Evolutionary conservation across 2,329 filamentous ascomycete species (phyloP), one percentile per base, ranked within the genome.

Genomic region (Lachnellula hyalina): DNA sequence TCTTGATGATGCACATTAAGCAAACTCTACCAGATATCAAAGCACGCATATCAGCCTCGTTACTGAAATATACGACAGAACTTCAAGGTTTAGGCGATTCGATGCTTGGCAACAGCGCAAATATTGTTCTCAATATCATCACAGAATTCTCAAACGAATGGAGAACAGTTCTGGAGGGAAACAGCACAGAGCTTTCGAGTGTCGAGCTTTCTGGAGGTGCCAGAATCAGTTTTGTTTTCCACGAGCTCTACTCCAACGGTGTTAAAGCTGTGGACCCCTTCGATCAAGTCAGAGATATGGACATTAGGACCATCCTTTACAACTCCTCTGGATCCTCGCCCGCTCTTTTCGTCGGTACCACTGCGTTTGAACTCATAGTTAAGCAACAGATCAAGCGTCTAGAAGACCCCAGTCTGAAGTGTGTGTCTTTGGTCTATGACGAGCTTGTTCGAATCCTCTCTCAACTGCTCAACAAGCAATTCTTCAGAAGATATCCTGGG

Each of bases 1-100:
- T 99, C 69, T 82, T 99, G 65, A 97, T 99, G 93, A 99, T 99
- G 94, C 94, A 99, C 78, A 99, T 99, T 79, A 99, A 99, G 76
- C 93, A 99, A 77, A 99, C 94, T 1, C 82, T 99, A 14, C 94
- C 94, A 41, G 94, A 99, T 70, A 99, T 99, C 79, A 99, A 99
- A 77, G 90, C 89, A 14, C 88, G 95, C 61, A 99, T 99, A 65
- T 83, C 89, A n/a, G 88, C 89, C 63, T 96, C 93, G 14, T 78
- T 99, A 57, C 87, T 92, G 70, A 99, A 99, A 72, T 99, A 99
- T 73, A 79, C 83, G 4, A 74, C 84, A 42, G 94, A 99, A 73
- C 81, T 99, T 21, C 77, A 83, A 54, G 84, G 86, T 59, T 80
- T 99, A 12, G 94, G 95, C 21, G 93, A 96, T 61, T 96, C 92